phyloP scores from a whole-genome alignment of 805 yeast genomes.

The Wickerhamomyces canadensis region DNA sequence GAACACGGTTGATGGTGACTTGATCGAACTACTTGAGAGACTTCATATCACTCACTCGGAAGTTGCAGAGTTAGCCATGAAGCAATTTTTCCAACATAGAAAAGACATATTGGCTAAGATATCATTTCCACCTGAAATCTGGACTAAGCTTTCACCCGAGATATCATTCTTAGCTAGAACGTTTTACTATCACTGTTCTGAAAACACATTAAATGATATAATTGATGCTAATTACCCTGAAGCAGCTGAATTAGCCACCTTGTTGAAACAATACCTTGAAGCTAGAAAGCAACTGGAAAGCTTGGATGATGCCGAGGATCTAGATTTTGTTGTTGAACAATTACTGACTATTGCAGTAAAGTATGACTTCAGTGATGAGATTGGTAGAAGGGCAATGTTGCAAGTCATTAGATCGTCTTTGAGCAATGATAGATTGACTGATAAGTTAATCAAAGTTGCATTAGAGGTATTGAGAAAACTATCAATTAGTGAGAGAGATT shows the following conservation, averaged over 20 bases:
- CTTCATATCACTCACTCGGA: conserved; percentile 65
- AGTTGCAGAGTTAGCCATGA: conserved; percentile 63
- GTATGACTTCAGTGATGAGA: conserved; percentile 85
- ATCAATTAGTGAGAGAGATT: conserved; percentile 78
- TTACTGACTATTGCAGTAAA: conserved; percentile 58
- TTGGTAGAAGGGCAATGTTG: conserved; percentile 77
- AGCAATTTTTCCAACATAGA: conserved; percentile 53
- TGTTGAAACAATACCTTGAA: conserved; percentile 50
- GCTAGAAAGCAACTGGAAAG: conserved; percentile 31
- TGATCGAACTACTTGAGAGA: conserved; percentile 65
- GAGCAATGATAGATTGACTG: conserved; percentile 51
- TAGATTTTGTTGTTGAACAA: conserved; percentile 74
- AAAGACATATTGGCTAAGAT: conserved; percentile 58
- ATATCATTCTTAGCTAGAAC: conserved; percentile 66
- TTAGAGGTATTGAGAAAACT: conserved; percentile 62
- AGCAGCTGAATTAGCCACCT: conserved; percentile 60
- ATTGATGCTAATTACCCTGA: conserved; percentile 76
- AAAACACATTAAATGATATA: conserved; percentile 42
- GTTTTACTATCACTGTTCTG: conserved; percentile 59
- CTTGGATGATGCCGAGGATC: conserved; percentile 43
- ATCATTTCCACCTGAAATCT: conserved; percentile 56
- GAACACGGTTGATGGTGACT: conserved; percentile 57
- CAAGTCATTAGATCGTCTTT: conserved; percentile 53
- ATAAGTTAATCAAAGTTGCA: conserved; percentile 46
- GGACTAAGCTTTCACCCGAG: conserved; percentile 70